A percentile compares a stretch with the other conserved stretches of the same genome.
phyloP scores from a whole-genome alignment of 2,329 filamentous ascomycete genomes.

The Arthrobotrys pseudoclavata region DNA sequence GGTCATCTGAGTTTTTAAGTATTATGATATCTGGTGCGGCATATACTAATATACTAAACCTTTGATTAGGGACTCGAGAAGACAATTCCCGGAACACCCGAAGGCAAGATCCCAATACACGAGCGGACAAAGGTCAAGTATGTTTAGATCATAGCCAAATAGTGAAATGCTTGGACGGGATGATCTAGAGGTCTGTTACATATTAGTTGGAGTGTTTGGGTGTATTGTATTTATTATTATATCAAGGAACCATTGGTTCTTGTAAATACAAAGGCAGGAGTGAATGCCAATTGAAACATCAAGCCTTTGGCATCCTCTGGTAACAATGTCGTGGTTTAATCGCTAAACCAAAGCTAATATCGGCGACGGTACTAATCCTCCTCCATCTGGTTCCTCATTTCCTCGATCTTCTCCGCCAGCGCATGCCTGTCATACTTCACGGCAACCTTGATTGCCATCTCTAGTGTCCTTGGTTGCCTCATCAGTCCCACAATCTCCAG shows the following conservation, averaged over 20 bases:
- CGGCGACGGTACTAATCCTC: slow-evolving; percentile 69
- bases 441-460: slow-evolving; percentile 90
- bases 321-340: not conserved
- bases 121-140: slow-evolving; percentile 66
- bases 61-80: slow-evolving; percentile 80
- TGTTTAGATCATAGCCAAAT: not conserved
- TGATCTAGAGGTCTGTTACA: slow-evolving; percentile 7
- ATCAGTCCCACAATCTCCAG: slow-evolving; percentile 90
- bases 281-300: slow-evolving; percentile 26
- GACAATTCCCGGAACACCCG: slow-evolving; percentile 80
- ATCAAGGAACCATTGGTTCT: slow-evolving; percentile 4
- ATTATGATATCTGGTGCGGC: slow-evolving; percentile 21
- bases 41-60: slow-evolving; percentile 26
- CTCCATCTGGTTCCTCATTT: slow-evolving; percentile 75
- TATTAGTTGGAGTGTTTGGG: slow-evolving; percentile 16
- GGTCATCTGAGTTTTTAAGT: slow-evolving; percentile 64
- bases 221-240: slow-evolving; percentile 47
- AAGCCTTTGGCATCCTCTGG: not conserved
- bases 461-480: slow-evolving; percentile 88
- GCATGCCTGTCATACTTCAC: slow-evolving; percentile 84
- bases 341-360: not conserved
- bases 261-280: slow-evolving; percentile 44
- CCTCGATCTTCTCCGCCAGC: slow-evolving; percentile 89
- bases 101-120: slow-evolving; percentile 79
- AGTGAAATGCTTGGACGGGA: not conserved